These are phyloP conservation scores for Ceratonia siliqua DNA, from an alignment of 306 rosid species.

Conservation along the genomic window DNA sequence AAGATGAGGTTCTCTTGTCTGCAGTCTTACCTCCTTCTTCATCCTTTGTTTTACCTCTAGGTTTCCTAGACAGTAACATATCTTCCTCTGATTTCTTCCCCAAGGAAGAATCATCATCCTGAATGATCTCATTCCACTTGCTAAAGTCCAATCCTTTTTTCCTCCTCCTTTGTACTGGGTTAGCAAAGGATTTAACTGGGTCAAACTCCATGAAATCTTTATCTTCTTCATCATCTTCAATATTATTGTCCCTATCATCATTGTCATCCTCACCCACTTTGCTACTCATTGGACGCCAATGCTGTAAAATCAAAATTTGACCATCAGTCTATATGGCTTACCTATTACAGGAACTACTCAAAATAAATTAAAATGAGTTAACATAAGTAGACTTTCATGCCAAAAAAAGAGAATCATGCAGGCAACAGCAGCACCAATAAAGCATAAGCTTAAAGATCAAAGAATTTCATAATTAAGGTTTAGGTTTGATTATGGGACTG, in stretches of 20 bases:
- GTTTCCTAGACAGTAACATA: slow-evolving; percentile 12
- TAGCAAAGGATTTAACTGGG: slow-evolving; percentile 54
- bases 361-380: slow-evolving; percentile 14
- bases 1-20: slow-evolving; percentile 39
- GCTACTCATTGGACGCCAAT: slow-evolving; percentile 66
- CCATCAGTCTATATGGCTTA: slow-evolving; percentile 25
- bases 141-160: slow-evolving; percentile 66
- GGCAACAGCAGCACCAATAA: not conserved
- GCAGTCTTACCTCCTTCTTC: slow-evolving; percentile 30
- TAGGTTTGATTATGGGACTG: not conserved
- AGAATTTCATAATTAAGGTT: not conserved
- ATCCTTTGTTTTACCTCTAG: slow-evolving; percentile 29
- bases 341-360: slow-evolving; percentile 21
- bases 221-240: slow-evolving; percentile 52
- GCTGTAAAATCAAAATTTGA: slow-evolving; percentile 53
- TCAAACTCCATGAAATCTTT: slow-evolving; percentile 46
- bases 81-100: slow-evolving; percentile 37
- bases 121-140: slow-evolving; percentile 60
- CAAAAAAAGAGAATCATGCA: not conserved
- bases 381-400: not conserved
- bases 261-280: slow-evolving; percentile 32
- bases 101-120: slow-evolving; percentile 39
- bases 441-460: not conserved
- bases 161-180: slow-evolving; percentile 66
- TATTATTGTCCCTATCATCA: slow-evolving; percentile 35